These are phyloP conservation scores for Yarrowia porcina DNA, from an alignment of 805 yeast species.

Conservation along the genomic window DNA sequence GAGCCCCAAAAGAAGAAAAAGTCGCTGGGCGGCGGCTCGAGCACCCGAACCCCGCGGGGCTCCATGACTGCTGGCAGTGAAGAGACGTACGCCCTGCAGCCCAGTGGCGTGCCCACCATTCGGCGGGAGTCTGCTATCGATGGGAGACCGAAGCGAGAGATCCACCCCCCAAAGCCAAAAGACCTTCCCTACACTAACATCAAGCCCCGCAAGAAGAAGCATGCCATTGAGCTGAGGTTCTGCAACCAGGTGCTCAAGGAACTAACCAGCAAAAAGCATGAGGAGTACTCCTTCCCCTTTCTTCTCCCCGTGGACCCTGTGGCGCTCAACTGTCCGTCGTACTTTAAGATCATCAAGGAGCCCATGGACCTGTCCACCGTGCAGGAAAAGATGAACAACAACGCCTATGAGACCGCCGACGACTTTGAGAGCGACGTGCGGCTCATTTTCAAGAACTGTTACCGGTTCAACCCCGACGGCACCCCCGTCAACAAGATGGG, in stretches of 20 bases:
- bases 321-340: slow-evolving; percentile 87
- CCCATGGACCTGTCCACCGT: slow-evolving; percentile 96
- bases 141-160: slow-evolving; percentile 83
- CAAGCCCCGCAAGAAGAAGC: slow-evolving; percentile 87
- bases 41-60: slow-evolving; percentile 21
- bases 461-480: slow-evolving; percentile 92
- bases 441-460: slow-evolving; percentile 84
- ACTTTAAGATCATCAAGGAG: slow-evolving; percentile 76
- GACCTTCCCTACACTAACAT: slow-evolving; percentile 83
- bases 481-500: slow-evolving; percentile 96
- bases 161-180: slow-evolving; percentile 93
- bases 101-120: slow-evolving; percentile 56
- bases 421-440: slow-evolving; percentile 81
- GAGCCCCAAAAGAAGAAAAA: slow-evolving; percentile 16
- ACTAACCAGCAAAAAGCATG: slow-evolving; percentile 75
- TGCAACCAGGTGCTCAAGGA: slow-evolving; percentile 82
- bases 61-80: slow-evolving; percentile 28
- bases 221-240: slow-evolving; percentile 82
- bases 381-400: slow-evolving; percentile 73
- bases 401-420: slow-evolving; percentile 84
- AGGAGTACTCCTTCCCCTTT: slow-evolving; percentile 83
- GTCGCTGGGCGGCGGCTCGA: slow-evolving; percentile 6
- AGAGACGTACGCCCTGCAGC: slow-evolving; percentile 38
- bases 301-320: slow-evolving; percentile 93
- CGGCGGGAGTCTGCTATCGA: slow-evolving; percentile 71